Evolutionary conservation across 371 early-diverging fungal genomes (phyloP), one percentile per base, ranked within the genome.

Genomic region (Catenaria anguillulae): DNA sequence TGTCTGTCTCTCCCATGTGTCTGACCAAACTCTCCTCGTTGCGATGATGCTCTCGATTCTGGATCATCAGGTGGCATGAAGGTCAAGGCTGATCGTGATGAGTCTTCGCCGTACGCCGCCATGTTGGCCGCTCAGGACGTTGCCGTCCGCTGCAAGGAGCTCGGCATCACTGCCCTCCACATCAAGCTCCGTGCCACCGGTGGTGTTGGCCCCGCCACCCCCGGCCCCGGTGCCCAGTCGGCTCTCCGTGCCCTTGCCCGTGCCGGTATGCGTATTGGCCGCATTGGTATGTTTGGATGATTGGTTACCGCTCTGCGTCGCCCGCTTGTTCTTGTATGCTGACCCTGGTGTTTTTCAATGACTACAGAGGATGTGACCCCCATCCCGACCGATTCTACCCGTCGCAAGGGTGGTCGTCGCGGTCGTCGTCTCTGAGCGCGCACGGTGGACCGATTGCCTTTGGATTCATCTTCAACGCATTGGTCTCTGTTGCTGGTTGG

Each of bases 31-130:
- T 10, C 40, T 40, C 17, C 17, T 17, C 40, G 10, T 40, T 40
- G 10, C 17, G 10, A 40, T 10, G 10, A 17, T 40, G 5, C 40
- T 26, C 60, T 34, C 13, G 24, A 17, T 55, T 59, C 37, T 12
- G 33, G 2, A 26, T 56, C 21, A 23, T 19, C 68, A 89, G 90
- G 93, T 86, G 99, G 99, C 75, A 99, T 99, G 99, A 99, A 95
- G 85, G 99, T 99, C 72, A 99, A 99, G 89, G 95, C 99, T 68
- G 98, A 99, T 81, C 97, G 99, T 83, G 99, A 99, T 80, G 99
- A 99, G 78, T 93, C 98, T 58, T 97, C 98, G 62, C 97, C 99
- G 70, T 99, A 99, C 82, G 99, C 99, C 65, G 99, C 99, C 69
- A 99, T 99, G 98, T 88, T 99, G 82, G 99, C 99, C 72, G 93